Base-by-base conservation (phyloP, 495 filamentous ascomycete species). In the Rostrohypoxylon terebratum region DNA sequence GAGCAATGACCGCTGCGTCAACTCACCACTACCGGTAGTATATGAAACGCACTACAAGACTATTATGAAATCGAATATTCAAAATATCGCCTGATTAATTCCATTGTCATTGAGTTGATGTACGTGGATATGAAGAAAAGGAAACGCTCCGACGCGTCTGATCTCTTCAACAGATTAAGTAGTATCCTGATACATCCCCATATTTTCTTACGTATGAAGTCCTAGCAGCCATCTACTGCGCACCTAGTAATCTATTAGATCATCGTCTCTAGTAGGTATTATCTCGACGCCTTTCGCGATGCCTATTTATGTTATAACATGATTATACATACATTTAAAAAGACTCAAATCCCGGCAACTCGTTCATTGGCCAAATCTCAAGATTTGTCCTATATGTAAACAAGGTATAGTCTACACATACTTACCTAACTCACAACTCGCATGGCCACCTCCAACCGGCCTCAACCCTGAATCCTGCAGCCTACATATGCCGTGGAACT, bases 401-500 rank as follows among this genome's bases (percentile, higher is more conserved):
- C 23, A 25, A 48, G 20, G 20, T 21, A 48, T 23, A 20, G 18
- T 7, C 8, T 9, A 20, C 1, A 16, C 14, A 7, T 20, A 48
- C 45, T 48, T 16, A 20, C 23, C 23, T 25, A 18, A 54, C 50
- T 25, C 8, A 4, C 21, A 51, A 54, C 33, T 57, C 34, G 54
- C 45, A 62, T 48, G 28, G 40, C 3, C 9, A n/a, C 28, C 33
- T 23, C 4, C 42, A 20, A 18, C 13, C 38, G 13, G 42, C 47
- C 23, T 42, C 20, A 21, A 44, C 9, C 1, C 34, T 21, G 11
- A 25, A 31, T 13, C 13, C 13, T n/a, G 10, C 1, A 42, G 18
- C 45, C 16, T 60, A 63, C 59, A 59, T 72, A 72, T 68, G 70
- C 45, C 38, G 64, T 72, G 64, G 58, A 72, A 68, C 64, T 48